Evolutionary conservation across 2,329 filamentous ascomycete species (phyloP).

Genomic region (Trichophaea hybrida): DNA sequence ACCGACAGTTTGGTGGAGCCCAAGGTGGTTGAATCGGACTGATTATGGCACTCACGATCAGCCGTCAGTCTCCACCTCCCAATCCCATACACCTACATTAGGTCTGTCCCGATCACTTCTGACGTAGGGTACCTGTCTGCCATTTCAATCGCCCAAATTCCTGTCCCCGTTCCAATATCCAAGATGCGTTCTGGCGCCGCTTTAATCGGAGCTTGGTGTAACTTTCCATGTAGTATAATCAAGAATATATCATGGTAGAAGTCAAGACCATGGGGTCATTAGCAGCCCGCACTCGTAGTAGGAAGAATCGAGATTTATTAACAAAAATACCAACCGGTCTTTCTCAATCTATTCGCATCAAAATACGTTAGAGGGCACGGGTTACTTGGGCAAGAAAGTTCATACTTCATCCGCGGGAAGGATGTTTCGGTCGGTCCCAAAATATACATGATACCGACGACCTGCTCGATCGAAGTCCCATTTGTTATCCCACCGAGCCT

Average conservation of each 20-base stretch:
- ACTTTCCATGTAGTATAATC: not conserved
- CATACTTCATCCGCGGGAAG: not conserved
- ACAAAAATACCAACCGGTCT: not conserved
- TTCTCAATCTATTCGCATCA: not conserved
- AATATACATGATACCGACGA: not conserved
- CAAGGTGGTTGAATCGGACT: slow-evolving; percentile 32
- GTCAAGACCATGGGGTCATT: not conserved
- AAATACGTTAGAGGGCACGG: not conserved
- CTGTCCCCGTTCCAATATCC: not conserved
- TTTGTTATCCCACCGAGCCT: not conserved
- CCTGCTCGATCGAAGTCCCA: not conserved
- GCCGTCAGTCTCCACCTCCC: slow-evolving; percentile 8
- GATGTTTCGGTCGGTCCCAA: not conserved
- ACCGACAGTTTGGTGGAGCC: slow-evolving; percentile 8
- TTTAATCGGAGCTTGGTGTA: not conserved
- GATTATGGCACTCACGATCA: not conserved
- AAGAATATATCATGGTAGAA: not conserved
- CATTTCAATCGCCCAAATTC: no score
- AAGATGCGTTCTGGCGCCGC: not conserved
- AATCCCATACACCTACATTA: not conserved
- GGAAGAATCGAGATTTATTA: not conserved
- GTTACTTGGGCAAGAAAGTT: not conserved
- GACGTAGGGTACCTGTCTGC: not conserved
- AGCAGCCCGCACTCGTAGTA: not conserved
- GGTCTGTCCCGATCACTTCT: not conserved